Conservation (phyloP, 2,329 filamentous ascomycete species). For the Madurella fahalii region DNA sequence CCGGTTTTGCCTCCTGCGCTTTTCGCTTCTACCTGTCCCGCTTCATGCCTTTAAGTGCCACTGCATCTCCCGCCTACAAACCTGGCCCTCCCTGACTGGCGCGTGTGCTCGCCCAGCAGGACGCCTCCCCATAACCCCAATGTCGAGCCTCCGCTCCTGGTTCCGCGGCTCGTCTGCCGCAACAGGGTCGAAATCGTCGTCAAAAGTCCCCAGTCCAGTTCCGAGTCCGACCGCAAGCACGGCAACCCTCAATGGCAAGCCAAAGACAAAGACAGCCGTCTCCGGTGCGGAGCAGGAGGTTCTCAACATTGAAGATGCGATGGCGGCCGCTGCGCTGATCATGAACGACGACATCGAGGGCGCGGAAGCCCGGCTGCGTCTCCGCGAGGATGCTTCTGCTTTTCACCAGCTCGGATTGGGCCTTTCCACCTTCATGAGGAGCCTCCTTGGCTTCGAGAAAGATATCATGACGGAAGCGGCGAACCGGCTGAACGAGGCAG, state of each 20-base stretch:
- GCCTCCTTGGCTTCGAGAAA: conserved; percentile 87
- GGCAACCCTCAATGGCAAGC: conserved; percentile 18
- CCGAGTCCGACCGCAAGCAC: conserved; percentile 22
- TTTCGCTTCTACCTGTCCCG: not conserved
- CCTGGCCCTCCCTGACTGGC: too few species aligned
- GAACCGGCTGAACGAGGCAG: conserved; percentile 67
- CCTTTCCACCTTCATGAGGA: conserved; percentile 78
- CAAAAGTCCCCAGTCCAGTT: conserved; percentile 17
- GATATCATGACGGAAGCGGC: conserved; percentile 82
- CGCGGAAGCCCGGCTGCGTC: conserved; percentile 69
- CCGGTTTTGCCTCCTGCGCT: not conserved
- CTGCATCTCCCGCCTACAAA: not conserved
- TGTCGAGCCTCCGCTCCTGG: conserved; percentile 45
- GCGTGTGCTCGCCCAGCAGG: not conserved
- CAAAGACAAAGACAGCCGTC: conserved; percentile 2
- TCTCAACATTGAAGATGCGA: conserved; percentile 55
- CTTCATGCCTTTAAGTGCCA: not conserved
- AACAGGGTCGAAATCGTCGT: conserved; percentile 26
- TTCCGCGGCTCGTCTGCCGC: conserved; percentile 41
- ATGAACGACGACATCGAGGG: conserved; percentile 88
- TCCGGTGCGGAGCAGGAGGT: conserved; percentile 38
- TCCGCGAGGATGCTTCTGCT: conserved; percentile 71
- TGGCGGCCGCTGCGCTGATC: conserved; percentile 65
- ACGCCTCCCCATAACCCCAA: conserved; percentile 12
- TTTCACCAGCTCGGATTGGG: conserved; percentile 83